Conservation (phyloP, 192 early-diverging fungal species). For the Coemansia sp. region DNA sequence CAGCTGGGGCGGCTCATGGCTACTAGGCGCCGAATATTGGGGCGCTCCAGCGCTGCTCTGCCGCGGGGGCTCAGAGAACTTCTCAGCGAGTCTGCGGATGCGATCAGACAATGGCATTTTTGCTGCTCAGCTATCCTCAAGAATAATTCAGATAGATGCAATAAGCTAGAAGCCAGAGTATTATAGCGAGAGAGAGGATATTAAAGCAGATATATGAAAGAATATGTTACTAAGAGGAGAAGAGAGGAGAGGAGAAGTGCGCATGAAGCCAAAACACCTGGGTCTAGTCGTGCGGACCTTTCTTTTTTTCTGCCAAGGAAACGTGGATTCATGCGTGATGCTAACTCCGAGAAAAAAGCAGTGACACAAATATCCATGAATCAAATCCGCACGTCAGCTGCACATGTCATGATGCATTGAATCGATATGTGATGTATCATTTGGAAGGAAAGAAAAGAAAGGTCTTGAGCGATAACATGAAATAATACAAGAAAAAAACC, state of each 20-base stretch:
- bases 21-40: neutral
- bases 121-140: neutral
- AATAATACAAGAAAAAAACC: neutral
- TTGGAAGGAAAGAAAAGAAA: neutral
- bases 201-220: neutral
- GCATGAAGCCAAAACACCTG: too few species aligned
- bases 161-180: too few species aligned
- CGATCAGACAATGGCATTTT: constrained; percentile 37
- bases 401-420: too few species aligned
- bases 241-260: too few species aligned
- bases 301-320: too few species aligned
- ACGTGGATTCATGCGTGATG: too few species aligned
- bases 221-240: neutral
- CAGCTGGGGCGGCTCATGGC: neutral
- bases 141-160: neutral
- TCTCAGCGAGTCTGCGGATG: constrained; percentile 24
- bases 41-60: neutral
- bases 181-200: neutral
- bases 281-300: too few species aligned
- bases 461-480: neutral
- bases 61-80: constrained; percentile 10
- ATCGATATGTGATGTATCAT: neutral
- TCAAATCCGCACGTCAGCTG: too few species aligned
- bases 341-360: too few species aligned
- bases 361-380: too few species aligned